phyloP scores from a whole-genome alignment of 2,329 filamentous ascomycete genomes.

The Epichloe brachyelytri region DNA sequence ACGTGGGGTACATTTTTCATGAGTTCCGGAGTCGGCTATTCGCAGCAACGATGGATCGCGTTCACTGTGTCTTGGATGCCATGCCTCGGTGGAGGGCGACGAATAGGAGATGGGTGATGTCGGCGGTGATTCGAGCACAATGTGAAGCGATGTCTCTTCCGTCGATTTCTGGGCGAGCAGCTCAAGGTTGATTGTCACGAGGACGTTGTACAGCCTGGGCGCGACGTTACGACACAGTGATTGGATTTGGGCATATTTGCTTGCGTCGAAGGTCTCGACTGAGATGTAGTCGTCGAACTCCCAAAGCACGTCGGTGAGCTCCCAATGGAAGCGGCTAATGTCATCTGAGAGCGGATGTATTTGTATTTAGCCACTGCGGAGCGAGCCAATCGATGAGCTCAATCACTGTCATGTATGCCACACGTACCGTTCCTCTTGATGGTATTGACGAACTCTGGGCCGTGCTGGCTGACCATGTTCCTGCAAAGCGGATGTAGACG shows the following conservation, averaged over 20 bases:
- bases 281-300: conserved; percentile 44
- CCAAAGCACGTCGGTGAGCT: conserved; percentile 38
- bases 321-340: conserved; percentile 32
- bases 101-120: neutral
- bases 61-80: neutral
- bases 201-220: conserved; percentile 34
- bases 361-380: neutral
- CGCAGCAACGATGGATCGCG: neutral
- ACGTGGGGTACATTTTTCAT: neutral
- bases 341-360: conserved; percentile 24
- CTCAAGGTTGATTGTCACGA: conserved; percentile 41
- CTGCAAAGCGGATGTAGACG: conserved; percentile 38
- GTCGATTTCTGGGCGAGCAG: conserved; percentile 14
- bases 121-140: conserved; percentile 7
- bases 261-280: conserved; percentile 33
- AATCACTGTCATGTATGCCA: neutral
- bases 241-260: conserved; percentile 35
- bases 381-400: too few relatives aligned
- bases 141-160: conserved; percentile 8
- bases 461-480: conserved; percentile 35
- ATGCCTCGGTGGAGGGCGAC: neutral
- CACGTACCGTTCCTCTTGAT: conserved; percentile 34
- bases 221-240: conserved; percentile 35
- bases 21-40: neutral
- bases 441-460: conserved; percentile 34